Conservation (phyloP, 176 grass and related monocot species). For the Phragmites australis region DNA sequence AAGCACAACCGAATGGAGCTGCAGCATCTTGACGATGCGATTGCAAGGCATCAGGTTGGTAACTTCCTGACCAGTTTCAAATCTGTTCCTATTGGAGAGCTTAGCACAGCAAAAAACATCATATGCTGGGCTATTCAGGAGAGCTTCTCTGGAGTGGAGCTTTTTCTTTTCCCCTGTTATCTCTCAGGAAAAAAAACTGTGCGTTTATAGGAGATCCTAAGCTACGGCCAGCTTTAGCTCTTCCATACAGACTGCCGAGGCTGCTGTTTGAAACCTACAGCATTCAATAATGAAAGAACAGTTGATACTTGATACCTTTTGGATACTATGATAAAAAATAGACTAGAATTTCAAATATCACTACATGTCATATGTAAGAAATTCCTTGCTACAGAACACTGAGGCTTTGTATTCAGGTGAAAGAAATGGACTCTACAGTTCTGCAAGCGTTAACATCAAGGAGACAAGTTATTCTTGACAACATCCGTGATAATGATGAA, state of each 20-base stretch:
- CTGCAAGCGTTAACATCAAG: conserved; percentile 77
- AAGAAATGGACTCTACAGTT: conserved; percentile 58
- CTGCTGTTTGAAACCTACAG: background rate
- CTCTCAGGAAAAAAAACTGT: background rate
- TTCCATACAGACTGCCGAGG: background rate
- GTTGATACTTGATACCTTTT: background rate
- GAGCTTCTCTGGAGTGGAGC: background rate
- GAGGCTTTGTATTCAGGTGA: conserved; percentile 51
- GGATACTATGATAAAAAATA: background rate
- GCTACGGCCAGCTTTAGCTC: background rate
- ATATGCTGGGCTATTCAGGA: background rate
- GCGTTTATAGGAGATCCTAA: background rate
- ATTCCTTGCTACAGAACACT: conserved; percentile 6
- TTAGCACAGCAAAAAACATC: background rate
- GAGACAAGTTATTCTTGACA: conserved; percentile 97
- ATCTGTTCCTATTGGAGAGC: background rate
- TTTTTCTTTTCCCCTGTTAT: background rate
- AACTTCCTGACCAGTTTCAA: conserved; percentile 19
- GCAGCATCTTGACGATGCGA: conserved; percentile 87
- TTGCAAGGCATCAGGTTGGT: conserved; percentile 75
- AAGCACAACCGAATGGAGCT: conserved; percentile 86
- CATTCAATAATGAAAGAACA: background rate
- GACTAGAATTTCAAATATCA: background rate
- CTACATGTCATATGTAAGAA: background rate
- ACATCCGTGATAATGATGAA: conserved; percentile 97